These are phyloP conservation scores for Sanghuangporus sanghuang DNA, from an alignment of 1,284 basidiomycete species.

Conservation along the genomic window DNA sequence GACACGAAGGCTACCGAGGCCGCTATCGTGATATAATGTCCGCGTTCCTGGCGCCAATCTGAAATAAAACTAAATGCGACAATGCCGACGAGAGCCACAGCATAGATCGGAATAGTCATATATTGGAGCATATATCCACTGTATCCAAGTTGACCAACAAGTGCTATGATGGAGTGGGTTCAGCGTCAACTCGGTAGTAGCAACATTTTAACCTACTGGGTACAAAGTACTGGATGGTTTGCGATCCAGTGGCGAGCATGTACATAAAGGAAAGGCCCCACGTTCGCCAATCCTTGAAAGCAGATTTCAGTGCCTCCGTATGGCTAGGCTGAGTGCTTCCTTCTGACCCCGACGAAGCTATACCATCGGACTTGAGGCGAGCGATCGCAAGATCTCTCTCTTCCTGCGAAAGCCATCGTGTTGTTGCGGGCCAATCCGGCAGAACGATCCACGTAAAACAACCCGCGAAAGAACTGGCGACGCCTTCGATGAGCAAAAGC, in stretches of 20 bases:
- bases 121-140: constrained; percentile 34
- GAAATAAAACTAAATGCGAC: constrained; percentile 29
- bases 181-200: not conserved
- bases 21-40: constrained; percentile 30
- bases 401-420: constrained; percentile 33
- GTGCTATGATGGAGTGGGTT: constrained; percentile 24
- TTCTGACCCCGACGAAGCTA: constrained; percentile 23
- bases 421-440: constrained; percentile 34
- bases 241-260: constrained; percentile 33
- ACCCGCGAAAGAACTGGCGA: constrained; percentile 51
- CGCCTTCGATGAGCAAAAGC: constrained; percentile 50
- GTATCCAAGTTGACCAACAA: constrained; percentile 30
- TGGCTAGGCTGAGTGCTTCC: constrained; percentile 28
- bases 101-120: constrained; percentile 41
- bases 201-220: constrained; percentile 20
- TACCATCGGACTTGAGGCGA: constrained; percentile 32
- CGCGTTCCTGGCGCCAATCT: constrained; percentile 31
- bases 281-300: constrained; percentile 29
- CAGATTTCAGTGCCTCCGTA: constrained; percentile 31
- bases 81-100: constrained; percentile 31
- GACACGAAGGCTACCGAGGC: constrained; percentile 27
- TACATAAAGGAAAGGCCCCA: constrained; percentile 32
- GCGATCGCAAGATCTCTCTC: constrained; percentile 35
- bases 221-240: constrained; percentile 42
- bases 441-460: constrained; percentile 31